Evolutionary conservation across 2,329 filamentous ascomycete genomes (phyloP).

Genomic region (Cadophora malorum): DNA sequence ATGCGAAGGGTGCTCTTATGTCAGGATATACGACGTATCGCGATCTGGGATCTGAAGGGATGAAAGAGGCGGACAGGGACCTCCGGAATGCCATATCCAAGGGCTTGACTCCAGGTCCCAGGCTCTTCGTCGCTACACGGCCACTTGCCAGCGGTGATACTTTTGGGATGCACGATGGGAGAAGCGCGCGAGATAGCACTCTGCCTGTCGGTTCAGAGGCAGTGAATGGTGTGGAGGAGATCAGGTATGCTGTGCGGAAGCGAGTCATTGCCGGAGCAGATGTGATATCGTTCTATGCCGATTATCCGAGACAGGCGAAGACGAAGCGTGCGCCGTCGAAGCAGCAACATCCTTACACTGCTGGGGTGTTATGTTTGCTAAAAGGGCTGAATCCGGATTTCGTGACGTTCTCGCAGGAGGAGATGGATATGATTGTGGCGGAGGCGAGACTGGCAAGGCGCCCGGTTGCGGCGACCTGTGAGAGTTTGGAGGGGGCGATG

Average conservation of each 20-base stretch:
- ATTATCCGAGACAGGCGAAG: constrained; percentile 51
- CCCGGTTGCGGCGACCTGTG: constrained; percentile 54
- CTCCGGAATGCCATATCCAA: constrained; percentile 61
- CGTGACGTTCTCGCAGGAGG: constrained; percentile 55
- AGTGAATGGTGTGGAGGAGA: constrained; percentile 55
- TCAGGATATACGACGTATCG: constrained; percentile 66
- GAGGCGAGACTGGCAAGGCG: constrained; percentile 52
- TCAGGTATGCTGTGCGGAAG: constrained; percentile 54
- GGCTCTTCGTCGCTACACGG: constrained; percentile 61
- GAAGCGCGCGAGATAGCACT: constrained; percentile 38
- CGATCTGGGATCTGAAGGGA: constrained; percentile 60
- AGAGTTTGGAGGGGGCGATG: constrained; percentile 50
- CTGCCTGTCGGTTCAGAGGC: constrained; percentile 51
- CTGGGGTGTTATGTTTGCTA: constrained; percentile 38
- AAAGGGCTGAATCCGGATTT: constrained; percentile 50
- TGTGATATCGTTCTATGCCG: constrained; percentile 59
- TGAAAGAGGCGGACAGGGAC: constrained; percentile 56
- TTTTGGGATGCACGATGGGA: constrained; percentile 56
- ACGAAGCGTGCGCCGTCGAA: constrained; percentile 50
- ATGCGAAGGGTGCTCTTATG: constrained; percentile 51
- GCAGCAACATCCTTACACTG: constrained; percentile 13
- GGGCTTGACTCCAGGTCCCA: constrained; percentile 59
- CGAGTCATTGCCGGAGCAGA: constrained; percentile 57
- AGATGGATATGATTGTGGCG: constrained; percentile 57
- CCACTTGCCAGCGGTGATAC: constrained; percentile 56